phyloP scores from a whole-genome alignment of 1,139 yeast species.

The Eremothecium cymbalariae region DNA sequence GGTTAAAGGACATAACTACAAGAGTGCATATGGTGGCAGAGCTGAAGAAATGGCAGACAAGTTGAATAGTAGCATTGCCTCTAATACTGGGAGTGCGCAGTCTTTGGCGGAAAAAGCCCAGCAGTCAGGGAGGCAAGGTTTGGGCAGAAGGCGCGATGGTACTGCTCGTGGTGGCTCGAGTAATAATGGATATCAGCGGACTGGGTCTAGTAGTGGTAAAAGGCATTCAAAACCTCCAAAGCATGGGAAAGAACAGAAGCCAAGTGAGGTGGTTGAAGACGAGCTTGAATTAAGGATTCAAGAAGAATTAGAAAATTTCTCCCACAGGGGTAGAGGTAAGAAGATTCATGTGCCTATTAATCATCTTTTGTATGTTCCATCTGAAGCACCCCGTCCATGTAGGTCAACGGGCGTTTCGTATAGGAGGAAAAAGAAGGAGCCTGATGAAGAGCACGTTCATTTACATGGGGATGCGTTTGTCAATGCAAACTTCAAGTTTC shows the following conservation, averaged over 20 bases:
- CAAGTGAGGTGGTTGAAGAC: background rate
- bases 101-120: too few relatives aligned
- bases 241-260: constrained; percentile 4
- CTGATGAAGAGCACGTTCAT: constrained; percentile 31
- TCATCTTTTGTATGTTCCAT: constrained; percentile 55
- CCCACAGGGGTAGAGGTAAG: constrained; percentile 35
- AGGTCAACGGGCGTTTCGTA: constrained; percentile 8
- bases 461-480: constrained; percentile 67
- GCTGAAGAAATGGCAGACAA: too few relatives aligned
- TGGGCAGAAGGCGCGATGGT: too few relatives aligned
- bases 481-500: constrained; percentile 77
- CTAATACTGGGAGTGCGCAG: too few relatives aligned
- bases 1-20: too few relatives aligned
- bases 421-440: constrained; percentile 20
- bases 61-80: too few relatives aligned
- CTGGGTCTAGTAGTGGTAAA: background rate
- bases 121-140: too few relatives aligned
- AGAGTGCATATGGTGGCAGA: too few relatives aligned
- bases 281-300: constrained; percentile 30
- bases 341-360: constrained; percentile 54
- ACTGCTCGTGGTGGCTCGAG: too few relatives aligned
- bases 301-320: constrained; percentile 33
- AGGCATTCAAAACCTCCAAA: background rate
- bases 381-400: constrained; percentile 32
- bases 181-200: background rate